Conservation (phyloP, 2,329 filamentous ascomycete genomes). For the Epicoccum sorghinum region DNA sequence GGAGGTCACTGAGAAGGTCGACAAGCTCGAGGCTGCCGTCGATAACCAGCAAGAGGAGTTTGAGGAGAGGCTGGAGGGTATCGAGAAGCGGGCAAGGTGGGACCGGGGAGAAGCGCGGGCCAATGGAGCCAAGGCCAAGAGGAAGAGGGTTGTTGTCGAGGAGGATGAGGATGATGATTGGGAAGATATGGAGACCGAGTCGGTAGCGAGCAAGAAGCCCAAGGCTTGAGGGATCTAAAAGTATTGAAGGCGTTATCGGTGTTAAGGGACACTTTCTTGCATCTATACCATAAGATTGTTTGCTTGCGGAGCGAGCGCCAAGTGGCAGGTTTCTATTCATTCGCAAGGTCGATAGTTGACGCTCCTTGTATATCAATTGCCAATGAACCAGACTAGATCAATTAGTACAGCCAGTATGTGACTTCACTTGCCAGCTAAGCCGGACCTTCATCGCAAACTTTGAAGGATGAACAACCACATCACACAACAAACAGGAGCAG, state of each 20-base stretch:
- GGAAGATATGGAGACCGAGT: constrained; percentile 42
- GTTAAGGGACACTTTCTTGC: background rate
- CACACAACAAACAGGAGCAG: no score
- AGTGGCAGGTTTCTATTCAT: no score
- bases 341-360: no score
- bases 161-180: constrained; percentile 49
- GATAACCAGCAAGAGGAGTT: constrained; percentile 75
- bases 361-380: no score
- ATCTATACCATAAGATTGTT: constrained; percentile 11
- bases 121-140: constrained; percentile 36
- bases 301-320: background rate
- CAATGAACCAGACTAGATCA: no score
- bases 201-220: constrained; percentile 18
- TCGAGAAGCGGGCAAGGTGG: constrained; percentile 44
- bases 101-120: constrained; percentile 22
- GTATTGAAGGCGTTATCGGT: constrained; percentile 5
- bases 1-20: constrained; percentile 69
- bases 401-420: no score
- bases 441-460: no score
- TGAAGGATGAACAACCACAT: no score
- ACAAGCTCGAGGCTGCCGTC: constrained; percentile 74
- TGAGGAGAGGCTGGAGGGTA: constrained; percentile 65
- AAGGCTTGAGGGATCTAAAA: constrained; percentile 21
- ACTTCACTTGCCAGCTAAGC: no score
- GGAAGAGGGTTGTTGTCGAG: constrained; percentile 43